phyloP scores from a whole-genome alignment of 2,329 filamentous ascomycete genomes.

The Gliomastix tumulicola region DNA sequence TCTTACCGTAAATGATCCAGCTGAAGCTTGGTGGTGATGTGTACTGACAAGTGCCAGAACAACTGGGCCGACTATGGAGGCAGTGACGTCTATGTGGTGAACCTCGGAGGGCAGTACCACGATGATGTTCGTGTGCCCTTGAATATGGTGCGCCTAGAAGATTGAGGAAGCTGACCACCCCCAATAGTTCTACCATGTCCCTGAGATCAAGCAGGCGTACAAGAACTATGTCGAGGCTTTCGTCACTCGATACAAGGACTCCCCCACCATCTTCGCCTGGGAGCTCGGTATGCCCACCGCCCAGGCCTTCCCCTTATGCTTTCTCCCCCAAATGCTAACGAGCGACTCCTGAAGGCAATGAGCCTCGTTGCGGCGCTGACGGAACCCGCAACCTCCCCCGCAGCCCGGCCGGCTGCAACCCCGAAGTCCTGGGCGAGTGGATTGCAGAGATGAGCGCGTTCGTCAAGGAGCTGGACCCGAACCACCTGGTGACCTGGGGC shows the following conservation, averaged over 20 bases:
- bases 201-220: constrained; percentile 42
- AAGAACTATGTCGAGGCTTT: constrained; percentile 53
- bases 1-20: no score
- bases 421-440: constrained; percentile 38
- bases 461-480: constrained; percentile 42
- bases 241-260: constrained; percentile 51
- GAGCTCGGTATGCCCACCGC: no score
- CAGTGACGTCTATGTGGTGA: constrained; percentile 53
- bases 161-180: not conserved
- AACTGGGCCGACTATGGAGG: constrained; percentile 54
- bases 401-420: constrained; percentile 25
- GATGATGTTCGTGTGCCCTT: constrained; percentile 34
- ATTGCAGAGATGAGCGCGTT: constrained; percentile 46
- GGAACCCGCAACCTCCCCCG: constrained; percentile 35
- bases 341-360: no score
- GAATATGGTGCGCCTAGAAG: not conserved
- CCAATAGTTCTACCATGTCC: constrained; percentile 37
- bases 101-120: constrained; percentile 43
- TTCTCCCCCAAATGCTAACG: no score
- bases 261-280: constrained; percentile 58
- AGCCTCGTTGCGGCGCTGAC: constrained; percentile 44
- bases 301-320: no score
- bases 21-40: no score
- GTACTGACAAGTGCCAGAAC: no score
- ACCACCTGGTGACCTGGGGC: constrained; percentile 48